phyloP scores from a whole-genome alignment of 495 filamentous ascomycete species.

The Podospora pseudopauciseta region DNA sequence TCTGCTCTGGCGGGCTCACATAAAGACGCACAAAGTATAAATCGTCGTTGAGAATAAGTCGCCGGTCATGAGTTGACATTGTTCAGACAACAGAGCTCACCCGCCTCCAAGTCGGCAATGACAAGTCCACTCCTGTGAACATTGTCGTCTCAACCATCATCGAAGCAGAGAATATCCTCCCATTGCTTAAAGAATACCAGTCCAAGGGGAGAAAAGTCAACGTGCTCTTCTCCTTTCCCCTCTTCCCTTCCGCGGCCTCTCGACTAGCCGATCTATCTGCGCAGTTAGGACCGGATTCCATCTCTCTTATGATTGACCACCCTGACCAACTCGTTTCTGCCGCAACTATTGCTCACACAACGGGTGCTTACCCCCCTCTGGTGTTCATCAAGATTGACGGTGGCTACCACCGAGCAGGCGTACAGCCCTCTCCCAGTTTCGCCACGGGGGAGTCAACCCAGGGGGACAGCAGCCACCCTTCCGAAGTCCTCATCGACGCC shows the following conservation, averaged over 20 bases:
- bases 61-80: slow-evolving; percentile 8
- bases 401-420: slow-evolving; percentile 71
- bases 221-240: slow-evolving; percentile 72
- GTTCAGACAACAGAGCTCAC: slow-evolving; percentile 62
- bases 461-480: not conserved
- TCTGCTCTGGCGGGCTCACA: slow-evolving; percentile 72
- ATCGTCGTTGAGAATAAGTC: no score
- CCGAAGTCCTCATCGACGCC: slow-evolving; percentile 44
- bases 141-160: slow-evolving; percentile 74
- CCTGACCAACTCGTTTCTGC: slow-evolving; percentile 54
- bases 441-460: not conserved
- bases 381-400: slow-evolving; percentile 79
- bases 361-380: slow-evolving; percentile 42
- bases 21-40: slow-evolving; percentile 80
- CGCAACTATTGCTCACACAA: slow-evolving; percentile 32
- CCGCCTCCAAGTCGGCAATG: slow-evolving; percentile 64
- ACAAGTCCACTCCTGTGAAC: slow-evolving; percentile 49
- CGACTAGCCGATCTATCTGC: slow-evolving; percentile 54
- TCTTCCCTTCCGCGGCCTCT: slow-evolving; percentile 57
- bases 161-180: slow-evolving; percentile 68
- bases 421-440: slow-evolving; percentile 51
- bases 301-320: slow-evolving; percentile 74
- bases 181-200: slow-evolving; percentile 58
- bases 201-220: slow-evolving; percentile 51
- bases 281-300: slow-evolving; percentile 47